Evolutionary conservation across 371 early-diverging fungal species (phyloP).

Genomic region (Mucor sp.): DNA sequence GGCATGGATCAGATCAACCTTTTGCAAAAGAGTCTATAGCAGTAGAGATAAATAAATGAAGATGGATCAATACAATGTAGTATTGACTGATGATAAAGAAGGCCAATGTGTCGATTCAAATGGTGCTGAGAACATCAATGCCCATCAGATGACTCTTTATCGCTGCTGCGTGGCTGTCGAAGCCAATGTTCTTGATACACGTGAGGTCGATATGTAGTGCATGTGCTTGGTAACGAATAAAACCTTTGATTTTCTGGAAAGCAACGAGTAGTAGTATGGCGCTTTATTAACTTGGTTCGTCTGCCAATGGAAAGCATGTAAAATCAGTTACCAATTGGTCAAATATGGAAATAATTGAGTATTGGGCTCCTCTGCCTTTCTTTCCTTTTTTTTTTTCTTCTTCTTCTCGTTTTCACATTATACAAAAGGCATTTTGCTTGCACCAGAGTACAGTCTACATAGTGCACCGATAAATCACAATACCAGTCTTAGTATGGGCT

Average conservation of each 20-base stretch:
- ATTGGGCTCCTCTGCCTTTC: background rate
- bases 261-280: background rate
- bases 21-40: too few species aligned
- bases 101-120: background rate
- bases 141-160: background rate
- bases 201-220: background rate
- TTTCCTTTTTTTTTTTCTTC: background rate
- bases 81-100: too few species aligned
- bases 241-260: background rate
- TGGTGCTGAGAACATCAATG: background rate
- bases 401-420: background rate
- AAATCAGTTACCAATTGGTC: background rate
- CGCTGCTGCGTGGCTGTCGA: background rate
- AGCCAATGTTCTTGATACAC: background rate
- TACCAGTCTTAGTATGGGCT: slow-evolving; percentile 17
- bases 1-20: too few species aligned
- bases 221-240: background rate
- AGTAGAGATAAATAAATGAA: too few species aligned
- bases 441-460: too few species aligned
- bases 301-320: background rate
- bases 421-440: too few species aligned
- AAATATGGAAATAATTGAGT: background rate
- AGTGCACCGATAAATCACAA: background rate
- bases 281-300: background rate
- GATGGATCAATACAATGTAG: too few species aligned